phyloP scores from a whole-genome alignment of 1,139 yeast species.

The Torulaspora pretoriensis region DNA sequence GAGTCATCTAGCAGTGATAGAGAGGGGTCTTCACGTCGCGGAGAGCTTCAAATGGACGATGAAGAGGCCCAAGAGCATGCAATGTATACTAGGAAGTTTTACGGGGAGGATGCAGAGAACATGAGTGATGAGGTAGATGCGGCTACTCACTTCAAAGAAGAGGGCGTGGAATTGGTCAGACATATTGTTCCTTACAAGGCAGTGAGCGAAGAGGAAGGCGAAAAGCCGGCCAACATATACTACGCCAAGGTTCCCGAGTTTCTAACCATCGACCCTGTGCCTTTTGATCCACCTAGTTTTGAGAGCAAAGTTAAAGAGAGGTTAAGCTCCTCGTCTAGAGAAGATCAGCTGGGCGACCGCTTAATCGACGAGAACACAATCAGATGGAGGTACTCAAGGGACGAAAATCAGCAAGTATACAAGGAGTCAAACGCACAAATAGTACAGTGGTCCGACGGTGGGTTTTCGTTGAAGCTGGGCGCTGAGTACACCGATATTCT shows the following conservation, averaged over 20 bases:
- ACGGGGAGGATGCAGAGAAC: conserved; percentile 35
- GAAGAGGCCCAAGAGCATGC: conserved; percentile 37
- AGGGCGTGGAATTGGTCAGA: conserved; percentile 67
- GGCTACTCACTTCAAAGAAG: conserved; percentile 44
- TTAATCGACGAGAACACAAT: conserved; percentile 75
- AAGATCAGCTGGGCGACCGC: conserved; percentile 49
- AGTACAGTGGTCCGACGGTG: conserved; percentile 92
- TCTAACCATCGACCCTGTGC: conserved; percentile 74
- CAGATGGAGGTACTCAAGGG: conserved; percentile 84
- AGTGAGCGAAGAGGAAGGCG: conserved; percentile 37
- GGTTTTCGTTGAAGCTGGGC: conserved; percentile 80
- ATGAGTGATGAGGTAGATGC: conserved; percentile 41
- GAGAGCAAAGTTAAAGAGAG: conserved; percentile 41
- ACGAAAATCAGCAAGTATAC: conserved; percentile 56
- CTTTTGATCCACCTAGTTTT: conserved; percentile 76
- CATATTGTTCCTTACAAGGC: conserved; percentile 51
- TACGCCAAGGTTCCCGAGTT: conserved; percentile 77
- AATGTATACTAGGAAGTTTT: conserved; percentile 35
- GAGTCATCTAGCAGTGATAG: conserved; percentile 25
- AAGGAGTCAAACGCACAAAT: conserved; percentile 89
- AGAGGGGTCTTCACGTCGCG: conserved; percentile 17
- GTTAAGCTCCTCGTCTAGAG: conserved; percentile 36
- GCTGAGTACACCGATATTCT: conserved; percentile 79
- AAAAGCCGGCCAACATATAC: conserved; percentile 42
- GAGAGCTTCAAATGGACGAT: conserved; percentile 19